Base-by-base conservation (phyloP, 257 asterid genomes). In the Penstemon davidsonii region DNA sequence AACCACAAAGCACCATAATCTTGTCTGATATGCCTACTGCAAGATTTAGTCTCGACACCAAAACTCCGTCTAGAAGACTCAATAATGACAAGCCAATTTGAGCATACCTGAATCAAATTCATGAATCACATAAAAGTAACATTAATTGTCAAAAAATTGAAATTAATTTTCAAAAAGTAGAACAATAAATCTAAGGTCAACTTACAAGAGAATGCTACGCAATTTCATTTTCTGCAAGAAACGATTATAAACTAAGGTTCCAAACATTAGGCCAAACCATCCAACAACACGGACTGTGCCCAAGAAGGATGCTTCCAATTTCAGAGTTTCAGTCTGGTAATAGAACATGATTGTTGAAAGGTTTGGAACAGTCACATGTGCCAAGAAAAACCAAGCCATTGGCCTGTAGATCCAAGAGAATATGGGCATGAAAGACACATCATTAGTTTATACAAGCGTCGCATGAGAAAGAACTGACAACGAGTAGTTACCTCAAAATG, bases 381-480 rank as follows among this genome's bases (percentile, higher is more conserved):
- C 97, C 76, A 92, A 67, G 85, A 92, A 90, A 83, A 92, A 92
- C 98, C 98, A 92, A 15, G 93, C 83, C 98, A 92, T 92, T 59
- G 98, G 97, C 78, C 98, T 92, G 76, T 50, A 63, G 7, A 77
- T 77, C 76, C 85, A 63, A 70, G 58, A 76, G 77, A 71, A 77
- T 25, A 47, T 33, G 51, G 66, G 72, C 68, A 66, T 40, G 39
- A 63, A 55, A 60, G 60, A 39, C 18, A 18, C 72, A 80, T 59
- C 71, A 75, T 70, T 43, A 62, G 79, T 59, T 60, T 63, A 76
- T 56, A 13, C 67, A 62, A 62, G 58, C 53, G 33, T 57, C 12
- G 5, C 44, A 50, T 4, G 9, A 54, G 60, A 75, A 72, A 62
- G 42, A 43, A 71, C 54, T 9, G 10, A n/a, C 9, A 40, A 15